Evolutionary conservation across 208 protist genomes (phyloP), one percentile per base, ranked within the genome.

Genomic region (Leishmania martiniquensis): DNA sequence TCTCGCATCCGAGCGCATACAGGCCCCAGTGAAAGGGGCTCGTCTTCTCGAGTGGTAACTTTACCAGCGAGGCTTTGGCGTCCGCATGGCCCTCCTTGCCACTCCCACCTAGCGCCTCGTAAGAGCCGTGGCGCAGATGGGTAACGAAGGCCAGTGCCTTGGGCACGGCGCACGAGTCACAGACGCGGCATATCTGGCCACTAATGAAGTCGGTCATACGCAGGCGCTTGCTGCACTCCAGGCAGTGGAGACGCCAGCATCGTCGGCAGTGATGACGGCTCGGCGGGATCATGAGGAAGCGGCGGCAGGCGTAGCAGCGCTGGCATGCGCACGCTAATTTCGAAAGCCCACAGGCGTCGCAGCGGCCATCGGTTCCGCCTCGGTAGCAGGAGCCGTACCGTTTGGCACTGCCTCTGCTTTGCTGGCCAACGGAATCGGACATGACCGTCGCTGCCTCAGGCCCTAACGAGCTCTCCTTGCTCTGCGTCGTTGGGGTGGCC

Each of bases 181-280:
- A 88, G 20, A 76, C 85, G 74, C 77, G 80, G 15, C 75, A 72
- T 22, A 37, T 0, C 44, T 78, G 65, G 20, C 81, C 80, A 9
- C 32, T 55, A 44, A 85, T 47, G 59, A 88, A 84, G 34, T 84
- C 80, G 72, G 80, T 79, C 1, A 63, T 71, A 54, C 81, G 77
- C 65, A 76, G 42, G 57, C 68, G 32, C 51, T 34, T 20, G 51
- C 81, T 68, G 73, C 87, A 88, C 47, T 74, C 65, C 25, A 77
- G 71, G 77, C 87, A 90, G 25, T 75, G 59, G 37, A 84, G 67
- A 44, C 76, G 82, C 81, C 84, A 90, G 78, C 87, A 88, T 55
- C 44, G 65, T 17, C 87, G 83, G 78, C 87, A 88, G 79, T 90
- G 87, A 60, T 80, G 79, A 42, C 82, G 80, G 34, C 72, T 77